Evolutionary conservation across 1,284 basidiomycete genomes (phyloP).

Genomic region (Cystobasidium pallidum): DNA sequence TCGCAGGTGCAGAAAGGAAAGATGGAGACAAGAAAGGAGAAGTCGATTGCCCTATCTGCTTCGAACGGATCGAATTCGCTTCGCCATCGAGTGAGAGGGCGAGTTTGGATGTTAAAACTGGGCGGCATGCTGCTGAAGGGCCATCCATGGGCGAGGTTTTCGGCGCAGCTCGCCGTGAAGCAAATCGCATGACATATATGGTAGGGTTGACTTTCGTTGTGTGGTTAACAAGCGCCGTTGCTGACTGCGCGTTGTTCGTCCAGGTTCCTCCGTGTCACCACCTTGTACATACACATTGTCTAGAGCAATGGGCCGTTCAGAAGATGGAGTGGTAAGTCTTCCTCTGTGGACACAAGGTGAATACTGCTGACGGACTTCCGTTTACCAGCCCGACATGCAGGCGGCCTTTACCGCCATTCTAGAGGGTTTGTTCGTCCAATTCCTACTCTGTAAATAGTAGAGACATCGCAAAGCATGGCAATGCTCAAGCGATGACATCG

Average conservation of each 20-base stretch:
- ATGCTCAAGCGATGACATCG: background rate
- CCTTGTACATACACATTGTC: conserved; percentile 52
- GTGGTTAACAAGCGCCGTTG: no score
- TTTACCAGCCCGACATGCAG: conserved; percentile 46
- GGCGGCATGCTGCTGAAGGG: conserved; percentile 5
- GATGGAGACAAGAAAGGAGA: conserved; percentile 31
- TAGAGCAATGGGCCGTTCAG: conserved; percentile 52
- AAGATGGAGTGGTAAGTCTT: conserved; percentile 48
- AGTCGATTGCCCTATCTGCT: conserved; percentile 55
- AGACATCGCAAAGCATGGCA: background rate
- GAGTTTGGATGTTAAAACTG: conserved; percentile 37
- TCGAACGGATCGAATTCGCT: conserved; percentile 51
- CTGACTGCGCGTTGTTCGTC: conserved; percentile 11
- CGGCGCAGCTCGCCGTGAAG: conserved; percentile 23
- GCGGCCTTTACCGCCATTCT: conserved; percentile 46
- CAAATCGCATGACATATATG: conserved; percentile 43
- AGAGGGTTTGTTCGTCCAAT: background rate
- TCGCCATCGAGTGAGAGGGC: conserved; percentile 31
- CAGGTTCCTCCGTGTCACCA: conserved; percentile 55
- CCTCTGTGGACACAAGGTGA: background rate
- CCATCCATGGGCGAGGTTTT: conserved; percentile 40
- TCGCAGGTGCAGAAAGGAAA: conserved; percentile 14
- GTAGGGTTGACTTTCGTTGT: conserved; percentile 22
- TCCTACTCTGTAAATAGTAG: no score
- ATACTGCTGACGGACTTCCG: background rate